Conservation (phyloP, 2,329 filamentous ascomycete species). For the Stachybotrys chlorohalonatus region DNA sequence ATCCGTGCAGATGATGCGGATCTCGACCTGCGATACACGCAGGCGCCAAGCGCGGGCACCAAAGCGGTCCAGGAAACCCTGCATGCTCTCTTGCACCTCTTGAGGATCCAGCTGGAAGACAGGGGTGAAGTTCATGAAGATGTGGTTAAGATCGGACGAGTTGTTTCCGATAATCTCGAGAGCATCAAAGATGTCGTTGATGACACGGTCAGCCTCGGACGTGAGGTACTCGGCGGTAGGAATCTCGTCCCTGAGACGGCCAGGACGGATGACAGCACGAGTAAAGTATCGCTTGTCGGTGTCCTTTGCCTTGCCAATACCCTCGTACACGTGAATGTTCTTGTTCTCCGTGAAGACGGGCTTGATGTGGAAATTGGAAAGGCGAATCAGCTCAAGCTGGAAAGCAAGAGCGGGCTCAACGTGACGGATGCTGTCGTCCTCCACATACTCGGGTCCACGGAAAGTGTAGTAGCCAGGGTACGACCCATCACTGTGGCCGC, state of each 20-base stretch:
- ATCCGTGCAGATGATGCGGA: constrained; percentile 96
- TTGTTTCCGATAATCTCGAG: constrained; percentile 98
- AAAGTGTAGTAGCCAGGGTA: constrained; percentile 98
- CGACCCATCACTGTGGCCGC: constrained; percentile 84
- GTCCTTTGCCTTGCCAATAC: constrained; percentile 85
- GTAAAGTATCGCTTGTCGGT: constrained; percentile 99
- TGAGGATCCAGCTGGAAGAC: constrained; percentile 86
- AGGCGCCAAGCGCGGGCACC: constrained; percentile 92
- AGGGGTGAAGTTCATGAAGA: constrained; percentile 99
- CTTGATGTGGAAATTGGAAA: constrained; percentile 96
- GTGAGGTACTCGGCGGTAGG: constrained; percentile 98
- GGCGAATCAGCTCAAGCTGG: constrained; percentile 90
- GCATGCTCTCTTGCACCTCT: constrained; percentile 87
- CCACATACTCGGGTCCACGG: constrained; percentile 80
- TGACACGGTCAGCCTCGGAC: constrained; percentile 89
- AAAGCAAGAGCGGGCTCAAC: constrained; percentile 94
- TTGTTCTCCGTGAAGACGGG: constrained; percentile 98
- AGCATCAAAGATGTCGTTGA: constrained; percentile 96
- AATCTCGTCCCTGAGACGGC: constrained; percentile 91
- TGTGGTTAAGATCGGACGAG: constrained; percentile 98
- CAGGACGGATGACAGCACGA: constrained; percentile 87
- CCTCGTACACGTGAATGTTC: constrained; percentile 98
- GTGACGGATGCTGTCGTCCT: constrained; percentile 95
- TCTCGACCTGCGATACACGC: constrained; percentile 93
- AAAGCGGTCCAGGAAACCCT: constrained; percentile 93